phyloP scores from a whole-genome alignment of 2,329 filamentous ascomycete genomes.

The Alternaria sp. region DNA sequence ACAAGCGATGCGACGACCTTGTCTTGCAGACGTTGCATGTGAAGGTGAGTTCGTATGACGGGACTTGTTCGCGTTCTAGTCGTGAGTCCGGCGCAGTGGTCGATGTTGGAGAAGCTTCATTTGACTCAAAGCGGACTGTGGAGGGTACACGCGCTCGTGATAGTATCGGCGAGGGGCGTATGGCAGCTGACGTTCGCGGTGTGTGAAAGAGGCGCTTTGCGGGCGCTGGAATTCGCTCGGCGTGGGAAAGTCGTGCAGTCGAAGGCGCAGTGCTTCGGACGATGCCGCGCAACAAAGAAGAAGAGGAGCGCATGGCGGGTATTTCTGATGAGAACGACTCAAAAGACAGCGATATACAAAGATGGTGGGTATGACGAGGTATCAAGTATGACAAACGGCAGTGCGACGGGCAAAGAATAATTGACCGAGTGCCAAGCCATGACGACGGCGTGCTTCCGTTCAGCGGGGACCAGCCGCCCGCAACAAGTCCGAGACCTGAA shows the following conservation, averaged over 20 bases:
- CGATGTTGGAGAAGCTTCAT: conserved; percentile 33
- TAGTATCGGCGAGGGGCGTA: conserved; percentile 27
- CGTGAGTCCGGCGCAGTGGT: conserved; percentile 46
- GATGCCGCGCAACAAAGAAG: conserved; percentile 35
- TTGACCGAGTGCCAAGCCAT: conserved; percentile 23
- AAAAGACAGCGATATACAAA: background rate
- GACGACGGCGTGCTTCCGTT: conserved; percentile 18
- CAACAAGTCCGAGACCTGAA: conserved; percentile 4
- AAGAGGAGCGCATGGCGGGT: conserved; percentile 34
- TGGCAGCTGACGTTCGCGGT: conserved; percentile 37
- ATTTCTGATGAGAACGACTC: background rate
- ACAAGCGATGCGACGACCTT: conserved; percentile 84
- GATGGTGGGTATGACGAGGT: background rate
- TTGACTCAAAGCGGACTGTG: conserved; percentile 38
- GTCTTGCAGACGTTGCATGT: conserved; percentile 87
- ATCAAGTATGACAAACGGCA: background rate
- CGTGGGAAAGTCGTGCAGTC: conserved; percentile 17
- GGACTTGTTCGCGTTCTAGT: conserved; percentile 55
- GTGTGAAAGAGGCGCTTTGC: conserved; percentile 37
- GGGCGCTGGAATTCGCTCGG: conserved; percentile 35
- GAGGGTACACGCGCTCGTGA: conserved; percentile 18
- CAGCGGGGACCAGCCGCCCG: conserved; percentile 11
- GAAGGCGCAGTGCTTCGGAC: conserved; percentile 29
- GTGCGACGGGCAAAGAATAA: conserved; percentile 14
- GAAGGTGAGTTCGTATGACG: conserved; percentile 87